Conservation (phyloP, 331 rosid species). For the Rhamnella rubrinervis region DNA sequence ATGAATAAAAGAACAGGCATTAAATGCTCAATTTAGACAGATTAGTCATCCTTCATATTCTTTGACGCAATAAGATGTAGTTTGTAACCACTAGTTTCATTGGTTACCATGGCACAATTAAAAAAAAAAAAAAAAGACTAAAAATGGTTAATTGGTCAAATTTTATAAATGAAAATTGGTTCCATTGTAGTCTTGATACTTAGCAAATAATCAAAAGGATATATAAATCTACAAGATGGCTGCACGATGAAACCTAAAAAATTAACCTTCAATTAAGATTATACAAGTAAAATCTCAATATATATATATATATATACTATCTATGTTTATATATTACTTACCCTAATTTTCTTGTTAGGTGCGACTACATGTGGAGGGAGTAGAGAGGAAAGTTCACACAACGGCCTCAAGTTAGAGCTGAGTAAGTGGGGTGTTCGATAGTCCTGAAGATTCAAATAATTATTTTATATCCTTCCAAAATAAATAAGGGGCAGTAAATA, state of each 20-base stretch:
- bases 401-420: constrained; percentile 98
- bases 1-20: no score
- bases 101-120: no score
- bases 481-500: constrained; percentile 13
- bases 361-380: constrained; percentile 89
- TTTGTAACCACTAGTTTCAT: no score
- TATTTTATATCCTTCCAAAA: background rate
- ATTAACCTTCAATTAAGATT: background rate
- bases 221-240: no score
- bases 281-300: background rate
- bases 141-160: no score
- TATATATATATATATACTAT: background rate
- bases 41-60: no score
- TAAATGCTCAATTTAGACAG: no score
- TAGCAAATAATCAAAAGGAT: no score
- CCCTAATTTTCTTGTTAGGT: constrained; percentile 92
- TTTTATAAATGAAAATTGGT: no score
- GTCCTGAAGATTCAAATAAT: constrained; percentile 46
- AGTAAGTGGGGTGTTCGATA: constrained; percentile 83
- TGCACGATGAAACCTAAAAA: background rate
- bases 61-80: no score
- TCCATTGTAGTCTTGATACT: no score
- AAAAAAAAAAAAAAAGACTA: no score
- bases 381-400: constrained; percentile 89
- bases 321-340: constrained; percentile 28